Evolutionary conservation across 768 basidiomycete species (phyloP).

Genomic region (Ramaria rubella): DNA sequence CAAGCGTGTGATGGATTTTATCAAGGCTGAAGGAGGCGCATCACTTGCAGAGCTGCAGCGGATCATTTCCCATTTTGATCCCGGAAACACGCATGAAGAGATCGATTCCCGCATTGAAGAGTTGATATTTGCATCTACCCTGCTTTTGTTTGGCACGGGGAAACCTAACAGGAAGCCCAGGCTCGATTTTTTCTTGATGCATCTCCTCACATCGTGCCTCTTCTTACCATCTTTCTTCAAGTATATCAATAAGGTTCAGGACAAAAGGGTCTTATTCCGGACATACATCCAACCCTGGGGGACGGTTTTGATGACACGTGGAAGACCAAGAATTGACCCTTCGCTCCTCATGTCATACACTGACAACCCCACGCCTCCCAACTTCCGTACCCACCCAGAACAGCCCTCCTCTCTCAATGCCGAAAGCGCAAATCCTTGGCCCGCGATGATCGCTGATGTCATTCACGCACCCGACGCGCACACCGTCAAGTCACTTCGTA

Average conservation of each 20-base stretch:
- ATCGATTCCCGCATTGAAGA: conserved; percentile 42
- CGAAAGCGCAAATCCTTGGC: conserved; percentile 43
- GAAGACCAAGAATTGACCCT: conserved; percentile 46
- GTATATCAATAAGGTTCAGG: conserved; percentile 24
- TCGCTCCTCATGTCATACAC: conserved; percentile 42
- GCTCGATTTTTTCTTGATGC: conserved; percentile 55
- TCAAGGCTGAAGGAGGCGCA: conserved; percentile 21
- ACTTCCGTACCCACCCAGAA: conserved; percentile 1
- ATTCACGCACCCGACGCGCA: conserved; percentile 49
- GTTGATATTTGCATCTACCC: conserved; percentile 40
- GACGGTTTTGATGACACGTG: conserved; percentile 34
- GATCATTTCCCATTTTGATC: conserved; percentile 36
- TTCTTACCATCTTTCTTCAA: conserved; percentile 41
- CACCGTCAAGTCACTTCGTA: conserved; percentile 43
- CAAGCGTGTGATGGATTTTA: conserved; percentile 28
- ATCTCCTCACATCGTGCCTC: conserved; percentile 45
- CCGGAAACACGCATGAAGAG: conserved; percentile 19
- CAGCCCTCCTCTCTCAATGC: conserved; percentile 17
- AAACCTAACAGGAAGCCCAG: conserved; percentile 41
- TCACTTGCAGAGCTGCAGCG: conserved; percentile 39
- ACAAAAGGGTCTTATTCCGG: conserved; percentile 42
- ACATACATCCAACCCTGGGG: conserved; percentile 35
- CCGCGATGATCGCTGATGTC: conserved; percentile 37
- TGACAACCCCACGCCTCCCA: conserved; percentile 36
- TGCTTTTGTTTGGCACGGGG: conserved; percentile 43